These are phyloP conservation scores for Eimeria sp. DNA, from an alignment of 169 alveolate species.

Conservation along the genomic window DNA sequence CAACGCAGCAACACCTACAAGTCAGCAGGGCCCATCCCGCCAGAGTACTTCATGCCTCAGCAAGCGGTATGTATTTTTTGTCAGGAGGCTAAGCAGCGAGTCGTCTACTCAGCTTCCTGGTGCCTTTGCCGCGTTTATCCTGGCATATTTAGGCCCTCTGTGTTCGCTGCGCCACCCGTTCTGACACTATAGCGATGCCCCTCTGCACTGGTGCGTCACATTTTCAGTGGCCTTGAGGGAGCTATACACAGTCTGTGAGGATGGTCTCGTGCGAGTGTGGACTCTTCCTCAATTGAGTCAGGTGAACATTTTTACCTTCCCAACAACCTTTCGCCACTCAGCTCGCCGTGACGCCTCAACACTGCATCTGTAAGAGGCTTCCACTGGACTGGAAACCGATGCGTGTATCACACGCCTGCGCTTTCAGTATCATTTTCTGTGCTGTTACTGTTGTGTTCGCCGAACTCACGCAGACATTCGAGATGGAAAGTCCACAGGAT, in stretches of 20 bases:
- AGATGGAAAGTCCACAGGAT: conserved; percentile 74
- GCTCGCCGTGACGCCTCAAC: background rate
- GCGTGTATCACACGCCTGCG: background rate
- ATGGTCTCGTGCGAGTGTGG: conserved; percentile 80
- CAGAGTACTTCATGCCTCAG: conserved; percentile 85
- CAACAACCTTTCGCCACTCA: background rate
- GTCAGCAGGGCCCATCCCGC: conserved; percentile 94
- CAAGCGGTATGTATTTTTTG: conserved; percentile 59
- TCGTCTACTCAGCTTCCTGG: background rate
- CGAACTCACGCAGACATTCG: conserved; percentile 68
- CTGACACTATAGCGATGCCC: background rate
- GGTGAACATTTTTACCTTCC: conserved; percentile 5
- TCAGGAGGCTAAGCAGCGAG: too few species aligned
- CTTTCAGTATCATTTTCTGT: background rate
- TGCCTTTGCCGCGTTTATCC: background rate
- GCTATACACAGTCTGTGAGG: conserved; percentile 78
- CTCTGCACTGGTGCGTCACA: conserved; percentile 2
- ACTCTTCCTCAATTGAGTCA: conserved; percentile 76
- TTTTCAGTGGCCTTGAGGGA: conserved; percentile 65
- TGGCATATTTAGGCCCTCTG: background rate
- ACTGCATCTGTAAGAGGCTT: background rate
- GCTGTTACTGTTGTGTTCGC: background rate
- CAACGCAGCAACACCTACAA: conserved; percentile 91
- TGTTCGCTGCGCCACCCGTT: background rate
- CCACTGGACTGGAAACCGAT: background rate